These are phyloP conservation scores for Meira miltonrushii DNA, from an alignment of 1,284 basidiomycete species.

Conservation along the genomic window DNA sequence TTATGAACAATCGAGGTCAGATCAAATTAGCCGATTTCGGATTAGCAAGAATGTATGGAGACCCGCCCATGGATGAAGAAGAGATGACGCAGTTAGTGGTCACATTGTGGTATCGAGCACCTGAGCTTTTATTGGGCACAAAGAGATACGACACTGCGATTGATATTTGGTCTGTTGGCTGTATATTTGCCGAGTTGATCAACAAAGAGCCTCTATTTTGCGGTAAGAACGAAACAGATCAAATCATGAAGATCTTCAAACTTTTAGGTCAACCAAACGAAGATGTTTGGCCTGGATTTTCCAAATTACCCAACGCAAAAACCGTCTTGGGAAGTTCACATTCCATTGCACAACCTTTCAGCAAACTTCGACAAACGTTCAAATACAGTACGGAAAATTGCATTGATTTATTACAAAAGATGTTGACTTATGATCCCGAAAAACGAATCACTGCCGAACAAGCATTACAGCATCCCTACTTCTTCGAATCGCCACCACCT, in stretches of 20 bases:
- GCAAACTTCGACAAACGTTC: constrained; percentile 57
- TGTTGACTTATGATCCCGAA: constrained; percentile 84
- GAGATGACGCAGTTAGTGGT: constrained; percentile 96
- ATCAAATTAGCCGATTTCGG: constrained; percentile 99
- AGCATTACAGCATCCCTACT: constrained; percentile 84
- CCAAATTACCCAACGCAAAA: constrained; percentile 70
- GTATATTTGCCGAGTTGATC: constrained; percentile 94
- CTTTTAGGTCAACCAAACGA: constrained; percentile 82
- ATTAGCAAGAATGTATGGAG: constrained; percentile 86
- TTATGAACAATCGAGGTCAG: constrained; percentile 97
- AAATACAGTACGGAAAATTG: constrained; percentile 65
- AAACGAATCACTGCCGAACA: constrained; percentile 78
- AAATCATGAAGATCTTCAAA: constrained; percentile 84
- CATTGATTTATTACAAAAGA: constrained; percentile 72
- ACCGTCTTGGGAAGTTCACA: constrained; percentile 59
- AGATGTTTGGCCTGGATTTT: constrained; percentile 79
- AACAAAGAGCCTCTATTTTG: constrained; percentile 89
- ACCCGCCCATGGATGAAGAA: constrained; percentile 57
- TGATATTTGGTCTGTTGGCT: constrained; percentile 80
- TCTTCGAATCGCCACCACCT: constrained; percentile 79
- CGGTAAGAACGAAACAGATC: constrained; percentile 89
- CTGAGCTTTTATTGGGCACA: constrained; percentile 33
- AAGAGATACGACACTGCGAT: constrained; percentile 39
- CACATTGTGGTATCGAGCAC: constrained; percentile 89
- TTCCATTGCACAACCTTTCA: constrained; percentile 22